A percentile compares a stretch with the other conserved stretches of the same genome.
Evolutionary conservation across 805 yeast species (phyloP).

Genomic region (Pichia nanzhaoensis): DNA sequence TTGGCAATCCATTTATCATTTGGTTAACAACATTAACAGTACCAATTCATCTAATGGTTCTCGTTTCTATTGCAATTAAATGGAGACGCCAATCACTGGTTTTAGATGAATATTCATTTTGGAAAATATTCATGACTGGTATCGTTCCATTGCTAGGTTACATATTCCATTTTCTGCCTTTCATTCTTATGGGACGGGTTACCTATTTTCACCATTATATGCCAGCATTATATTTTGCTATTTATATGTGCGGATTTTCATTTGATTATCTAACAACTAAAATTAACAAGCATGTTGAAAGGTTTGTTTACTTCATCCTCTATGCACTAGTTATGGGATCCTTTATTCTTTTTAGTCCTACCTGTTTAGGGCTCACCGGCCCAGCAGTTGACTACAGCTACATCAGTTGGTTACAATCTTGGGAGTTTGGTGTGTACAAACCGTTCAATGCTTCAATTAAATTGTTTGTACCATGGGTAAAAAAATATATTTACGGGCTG

Average conservation of each 20-base stretch:
- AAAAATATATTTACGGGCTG: neutral
- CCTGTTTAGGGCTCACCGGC: conserved; percentile 63
- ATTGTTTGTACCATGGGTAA: neutral
- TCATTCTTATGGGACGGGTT: conserved; percentile 77
- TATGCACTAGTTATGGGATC: conserved; percentile 40
- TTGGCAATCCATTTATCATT: conserved; percentile 58
- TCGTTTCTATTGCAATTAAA: conserved; percentile 37
- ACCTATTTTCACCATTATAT: conserved; percentile 81
- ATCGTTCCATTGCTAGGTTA: conserved; percentile 75
- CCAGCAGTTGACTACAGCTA: conserved; percentile 34
- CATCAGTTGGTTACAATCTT: conserved; percentile 42
- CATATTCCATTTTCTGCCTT: conserved; percentile 73
- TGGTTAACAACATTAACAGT: conserved; percentile 57
- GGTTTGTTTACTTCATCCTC: conserved; percentile 33
- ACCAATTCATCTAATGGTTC: conserved; percentile 30
- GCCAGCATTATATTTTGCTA: conserved; percentile 77
- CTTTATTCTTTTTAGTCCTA: conserved; percentile 56
- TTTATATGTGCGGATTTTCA: conserved; percentile 47
- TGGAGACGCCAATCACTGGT: conserved; percentile 46
- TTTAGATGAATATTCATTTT: conserved; percentile 25
- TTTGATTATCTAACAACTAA: conserved; percentile 39
- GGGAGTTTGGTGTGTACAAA: conserved; percentile 29
- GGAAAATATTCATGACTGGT: conserved; percentile 49
- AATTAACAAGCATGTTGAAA: conserved; percentile 25
- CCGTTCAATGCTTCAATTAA: conserved; percentile 2